These are phyloP conservation scores for Narthecium ossifragum DNA, from an alignment of 106 monocot species.

Conservation along the genomic window DNA sequence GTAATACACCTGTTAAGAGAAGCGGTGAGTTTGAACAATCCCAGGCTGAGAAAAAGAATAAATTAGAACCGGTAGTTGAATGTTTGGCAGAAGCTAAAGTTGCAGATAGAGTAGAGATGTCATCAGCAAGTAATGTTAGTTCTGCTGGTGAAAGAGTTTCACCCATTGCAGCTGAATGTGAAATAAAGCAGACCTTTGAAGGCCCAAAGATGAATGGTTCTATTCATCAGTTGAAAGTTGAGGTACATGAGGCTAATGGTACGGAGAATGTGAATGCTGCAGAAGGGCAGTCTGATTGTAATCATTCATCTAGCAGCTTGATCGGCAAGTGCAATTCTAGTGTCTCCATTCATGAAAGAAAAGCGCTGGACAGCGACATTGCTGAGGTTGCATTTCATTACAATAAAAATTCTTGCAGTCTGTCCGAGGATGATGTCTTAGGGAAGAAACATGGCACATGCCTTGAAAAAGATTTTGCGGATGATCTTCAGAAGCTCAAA, in stretches of 20 bases:
- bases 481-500: constrained; percentile 60
- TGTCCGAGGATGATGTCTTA: constrained; percentile 6
- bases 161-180: constrained; percentile 14
- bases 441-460: not conserved
- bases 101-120: constrained; percentile 12
- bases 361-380: constrained; percentile 13
- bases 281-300: constrained; percentile 18
- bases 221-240: not conserved
- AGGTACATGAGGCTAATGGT: constrained; percentile 6
- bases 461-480: constrained; percentile 4
- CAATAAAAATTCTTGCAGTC: constrained; percentile 1
- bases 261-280: not conserved
- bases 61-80: not conserved
- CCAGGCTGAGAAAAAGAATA: constrained; percentile 15
- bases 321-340: not conserved
- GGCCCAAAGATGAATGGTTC: constrained; percentile 27
- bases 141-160: constrained; percentile 3
- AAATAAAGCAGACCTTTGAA: not conserved
- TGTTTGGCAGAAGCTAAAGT: constrained; percentile 12
- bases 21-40: constrained; percentile 11
- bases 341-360: constrained; percentile 26
- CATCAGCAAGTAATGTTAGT: constrained; percentile 6
- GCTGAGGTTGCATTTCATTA: constrained; percentile 8
- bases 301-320: constrained; percentile 10
- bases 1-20: constrained; percentile 14